Percentiles rank a stretch among this genome's conserved stretches.
Evolutionary conservation across 1,284 basidiomycete genomes (phyloP).

Genomic region (Coniferiporia weirii): DNA sequence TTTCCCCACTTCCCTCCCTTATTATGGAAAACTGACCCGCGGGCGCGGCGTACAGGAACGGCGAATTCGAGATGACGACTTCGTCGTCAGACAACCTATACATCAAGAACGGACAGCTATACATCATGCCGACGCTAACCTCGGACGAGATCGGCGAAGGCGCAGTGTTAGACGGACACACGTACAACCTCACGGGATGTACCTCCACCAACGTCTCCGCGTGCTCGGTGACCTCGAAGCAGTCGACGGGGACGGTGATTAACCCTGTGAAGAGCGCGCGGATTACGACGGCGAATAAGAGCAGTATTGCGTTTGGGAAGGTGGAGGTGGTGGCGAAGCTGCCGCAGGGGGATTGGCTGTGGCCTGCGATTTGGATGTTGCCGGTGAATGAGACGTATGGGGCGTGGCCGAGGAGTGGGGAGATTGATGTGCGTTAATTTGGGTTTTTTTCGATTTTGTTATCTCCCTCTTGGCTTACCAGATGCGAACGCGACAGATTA

Average conservation of each 20-base stretch:
- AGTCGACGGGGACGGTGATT: slow-evolving; percentile 42
- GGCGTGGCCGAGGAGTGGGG: slow-evolving; percentile 56
- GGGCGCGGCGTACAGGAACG: no score
- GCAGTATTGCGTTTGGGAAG: slow-evolving; percentile 63
- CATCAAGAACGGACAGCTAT: slow-evolving; percentile 62
- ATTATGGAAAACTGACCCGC: no score
- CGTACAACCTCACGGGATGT: slow-evolving; percentile 64
- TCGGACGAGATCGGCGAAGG: slow-evolving; percentile 53
- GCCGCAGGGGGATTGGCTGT: slow-evolving; percentile 69
- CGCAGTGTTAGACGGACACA: slow-evolving; percentile 56
- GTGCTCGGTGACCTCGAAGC: slow-evolving; percentile 39
- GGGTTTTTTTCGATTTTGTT: background rate
- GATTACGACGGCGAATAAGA: slow-evolving; percentile 58
- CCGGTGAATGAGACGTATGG: slow-evolving; percentile 69
- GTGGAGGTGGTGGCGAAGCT: slow-evolving; percentile 67
- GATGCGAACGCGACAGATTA: slow-evolving; percentile 27
- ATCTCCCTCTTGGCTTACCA: background rate
- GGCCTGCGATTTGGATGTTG: slow-evolving; percentile 85
- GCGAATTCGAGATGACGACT: slow-evolving; percentile 80
- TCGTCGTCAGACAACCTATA: slow-evolving; percentile 60
- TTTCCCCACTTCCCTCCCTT: background rate
- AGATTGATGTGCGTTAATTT: slow-evolving; percentile 29
- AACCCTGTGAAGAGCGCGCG: slow-evolving; percentile 76
- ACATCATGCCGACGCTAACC: slow-evolving; percentile 79
- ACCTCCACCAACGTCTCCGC: slow-evolving; percentile 42